Evolutionary conservation across 805 yeast genomes (phyloP).

Genomic region (Candida parachauliodes): DNA sequence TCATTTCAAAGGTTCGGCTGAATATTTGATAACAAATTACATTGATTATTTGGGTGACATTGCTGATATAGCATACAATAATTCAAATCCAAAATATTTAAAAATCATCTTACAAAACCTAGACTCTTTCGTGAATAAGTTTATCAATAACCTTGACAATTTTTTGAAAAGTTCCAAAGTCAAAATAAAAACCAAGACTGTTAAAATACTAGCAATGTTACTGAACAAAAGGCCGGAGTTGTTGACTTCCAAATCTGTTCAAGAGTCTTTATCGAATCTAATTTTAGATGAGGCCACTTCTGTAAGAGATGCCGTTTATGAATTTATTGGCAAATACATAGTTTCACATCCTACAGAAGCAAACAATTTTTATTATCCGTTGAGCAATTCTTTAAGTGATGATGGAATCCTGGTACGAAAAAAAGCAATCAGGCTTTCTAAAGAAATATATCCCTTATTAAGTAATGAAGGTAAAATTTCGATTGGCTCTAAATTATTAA

Average conservation of each 20-base stretch:
- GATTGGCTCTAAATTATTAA: slow-evolving; percentile 50
- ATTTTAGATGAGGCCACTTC: slow-evolving; percentile 62
- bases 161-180: slow-evolving; percentile 27
- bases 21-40: neutral
- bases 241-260: slow-evolving; percentile 48
- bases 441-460: slow-evolving; percentile 37
- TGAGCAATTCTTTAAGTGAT: slow-evolving; percentile 52
- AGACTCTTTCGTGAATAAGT: neutral
- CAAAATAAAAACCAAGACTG: slow-evolving; percentile 49
- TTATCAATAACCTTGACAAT: slow-evolving; percentile 4
- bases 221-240: slow-evolving; percentile 51
- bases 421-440: slow-evolving; percentile 53
- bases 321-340: slow-evolving; percentile 52
- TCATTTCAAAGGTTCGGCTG: neutral
- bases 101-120: neutral
- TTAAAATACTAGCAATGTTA: slow-evolving; percentile 57
- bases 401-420: slow-evolving; percentile 63
- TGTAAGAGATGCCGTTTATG: slow-evolving; percentile 74
- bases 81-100: neutral
- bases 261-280: slow-evolving; percentile 46
- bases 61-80: neutral
- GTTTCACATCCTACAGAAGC: slow-evolving; percentile 41
- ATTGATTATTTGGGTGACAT: neutral
- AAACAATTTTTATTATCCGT: slow-evolving; percentile 45
- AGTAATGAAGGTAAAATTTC: slow-evolving; percentile 34